A percentile compares a stretch with the other conserved stretches of the same genome.
These are phyloP conservation scores for Didymosphaeria variabile DNA, from an alignment of 2,329 filamentous ascomycete species.

Conservation along the genomic window DNA sequence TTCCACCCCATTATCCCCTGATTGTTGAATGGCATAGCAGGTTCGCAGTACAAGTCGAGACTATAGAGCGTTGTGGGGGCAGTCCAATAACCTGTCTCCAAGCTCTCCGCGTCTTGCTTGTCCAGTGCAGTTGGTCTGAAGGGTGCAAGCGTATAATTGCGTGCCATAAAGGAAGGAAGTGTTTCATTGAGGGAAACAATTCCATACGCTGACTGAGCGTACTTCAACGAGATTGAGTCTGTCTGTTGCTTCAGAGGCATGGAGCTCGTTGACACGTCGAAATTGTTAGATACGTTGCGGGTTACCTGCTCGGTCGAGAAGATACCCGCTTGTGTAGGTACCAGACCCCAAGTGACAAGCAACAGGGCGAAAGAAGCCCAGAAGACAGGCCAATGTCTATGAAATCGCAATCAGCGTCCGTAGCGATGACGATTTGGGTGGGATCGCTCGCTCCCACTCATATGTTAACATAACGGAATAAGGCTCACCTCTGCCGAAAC, in stretches of 20 bases:
- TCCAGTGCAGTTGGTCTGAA: slow-evolving; percentile 48
- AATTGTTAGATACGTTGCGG: slow-evolving; percentile 9
- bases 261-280: slow-evolving; percentile 33
- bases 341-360: slow-evolving; percentile 64
- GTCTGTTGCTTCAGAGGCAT: slow-evolving; percentile 42
- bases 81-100: slow-evolving; percentile 30
- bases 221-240: slow-evolving; percentile 42
- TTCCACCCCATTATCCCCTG: not conserved
- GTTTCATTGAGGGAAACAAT: slow-evolving; percentile 59
- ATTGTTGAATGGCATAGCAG: slow-evolving; percentile 28
- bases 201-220: slow-evolving; percentile 58
- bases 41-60: slow-evolving; percentile 47
- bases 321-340: slow-evolving; percentile 65
- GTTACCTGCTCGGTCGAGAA: slow-evolving; percentile 53
- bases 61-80: slow-evolving; percentile 42
- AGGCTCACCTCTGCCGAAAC: slow-evolving; percentile 37
- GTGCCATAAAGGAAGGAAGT: slow-evolving; percentile 55
- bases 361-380: slow-evolving; percentile 59
- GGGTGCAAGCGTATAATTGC: slow-evolving; percentile 55
- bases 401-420: slow-evolving; percentile 12
- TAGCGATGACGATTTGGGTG: too few species aligned
- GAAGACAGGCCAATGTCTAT: slow-evolving; percentile 64
- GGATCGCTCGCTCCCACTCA: too few species aligned
- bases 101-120: not conserved
- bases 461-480: not conserved